Conservation (phyloP, 2,329 filamentous ascomycete species). For the Byssothecium circinans region DNA sequence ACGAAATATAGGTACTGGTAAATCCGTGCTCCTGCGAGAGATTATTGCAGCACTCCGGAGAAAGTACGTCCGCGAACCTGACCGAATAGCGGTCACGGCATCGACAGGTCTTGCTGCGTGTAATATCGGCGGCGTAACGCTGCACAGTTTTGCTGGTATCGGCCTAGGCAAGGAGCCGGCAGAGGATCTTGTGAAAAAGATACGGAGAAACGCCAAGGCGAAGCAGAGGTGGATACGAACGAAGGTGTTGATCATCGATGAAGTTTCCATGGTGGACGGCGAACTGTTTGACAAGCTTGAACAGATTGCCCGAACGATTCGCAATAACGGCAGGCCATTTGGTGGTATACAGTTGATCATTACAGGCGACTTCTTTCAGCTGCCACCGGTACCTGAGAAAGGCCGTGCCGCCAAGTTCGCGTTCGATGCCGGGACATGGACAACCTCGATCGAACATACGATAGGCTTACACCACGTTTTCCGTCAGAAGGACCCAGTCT, state of each 20-base stretch:
- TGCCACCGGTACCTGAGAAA: slow-evolving; percentile 86
- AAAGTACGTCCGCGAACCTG: slow-evolving; percentile 75
- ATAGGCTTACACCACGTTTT: slow-evolving; percentile 96
- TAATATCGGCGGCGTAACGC: slow-evolving; percentile 92
- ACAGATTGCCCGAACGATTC: slow-evolving; percentile 77
- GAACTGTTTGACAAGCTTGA: slow-evolving; percentile 97
- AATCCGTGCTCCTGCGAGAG: slow-evolving; percentile 91
- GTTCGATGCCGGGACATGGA: slow-evolving; percentile 91
- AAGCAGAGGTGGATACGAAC: slow-evolving; percentile 86
- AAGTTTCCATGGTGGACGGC: slow-evolving; percentile 98
- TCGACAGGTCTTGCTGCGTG: slow-evolving; percentile 95
- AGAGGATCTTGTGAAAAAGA: slow-evolving; percentile 81
- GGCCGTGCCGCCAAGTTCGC: slow-evolving; percentile 80
- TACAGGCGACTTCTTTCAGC: slow-evolving; percentile 96
- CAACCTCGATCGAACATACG: slow-evolving; percentile 88
- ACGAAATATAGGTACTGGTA: slow-evolving; percentile 68
- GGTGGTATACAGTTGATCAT: slow-evolving; percentile 95
- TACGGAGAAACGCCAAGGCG: slow-evolving; percentile 83
- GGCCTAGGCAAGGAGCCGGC: slow-evolving; percentile 90
- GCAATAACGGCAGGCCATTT: slow-evolving; percentile 90
- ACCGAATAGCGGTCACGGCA: slow-evolving; percentile 88
- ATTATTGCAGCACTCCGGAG: slow-evolving; percentile 80
- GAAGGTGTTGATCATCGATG: slow-evolving; percentile 86
- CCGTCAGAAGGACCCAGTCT: slow-evolving; percentile 86
- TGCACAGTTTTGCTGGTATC: slow-evolving; percentile 95